Evolutionary conservation across 2,329 filamentous ascomycete species (phyloP).

Genomic region (Rhexocercosporidium sp.): DNA sequence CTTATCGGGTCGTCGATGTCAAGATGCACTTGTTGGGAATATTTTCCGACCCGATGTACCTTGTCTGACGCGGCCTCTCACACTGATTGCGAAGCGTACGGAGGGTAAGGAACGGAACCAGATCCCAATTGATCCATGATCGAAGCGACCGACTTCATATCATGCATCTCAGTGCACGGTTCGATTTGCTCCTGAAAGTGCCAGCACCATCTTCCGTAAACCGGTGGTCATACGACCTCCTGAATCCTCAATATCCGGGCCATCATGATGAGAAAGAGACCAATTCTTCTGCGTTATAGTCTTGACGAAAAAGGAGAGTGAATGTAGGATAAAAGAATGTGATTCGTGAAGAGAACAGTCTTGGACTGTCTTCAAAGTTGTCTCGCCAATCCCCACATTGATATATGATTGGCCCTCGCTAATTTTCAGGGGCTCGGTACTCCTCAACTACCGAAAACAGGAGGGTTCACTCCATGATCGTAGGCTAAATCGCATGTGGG

Average conservation of each 20-base stretch:
- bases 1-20: not conserved
- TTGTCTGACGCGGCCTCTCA: not conserved
- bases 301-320: not conserved
- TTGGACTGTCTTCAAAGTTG: not conserved
- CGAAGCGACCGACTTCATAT: not conserved
- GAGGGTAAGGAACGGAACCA: not conserved
- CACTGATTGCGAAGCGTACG: not conserved
- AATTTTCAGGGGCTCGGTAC: slow-evolving; percentile 9
- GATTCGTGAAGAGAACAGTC: not conserved
- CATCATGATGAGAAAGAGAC: not conserved
- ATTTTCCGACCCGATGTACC: not conserved
- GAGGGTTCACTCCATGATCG: not conserved
- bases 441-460: slow-evolving; percentile 10
- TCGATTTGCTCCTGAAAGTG: not conserved
- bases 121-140: not conserved
- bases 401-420: not conserved
- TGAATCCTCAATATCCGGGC: not conserved
- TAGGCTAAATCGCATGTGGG: slow-evolving; percentile 9
- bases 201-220: not conserved
- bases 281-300: not conserved
- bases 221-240: not conserved
- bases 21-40: not conserved
- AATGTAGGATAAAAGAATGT: not conserved
- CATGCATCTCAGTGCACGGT: not conserved
- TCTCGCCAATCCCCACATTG: not conserved